Evolutionary conservation across 306 rosid genomes (phyloP).

Genomic region (Rubus idaeus): DNA sequence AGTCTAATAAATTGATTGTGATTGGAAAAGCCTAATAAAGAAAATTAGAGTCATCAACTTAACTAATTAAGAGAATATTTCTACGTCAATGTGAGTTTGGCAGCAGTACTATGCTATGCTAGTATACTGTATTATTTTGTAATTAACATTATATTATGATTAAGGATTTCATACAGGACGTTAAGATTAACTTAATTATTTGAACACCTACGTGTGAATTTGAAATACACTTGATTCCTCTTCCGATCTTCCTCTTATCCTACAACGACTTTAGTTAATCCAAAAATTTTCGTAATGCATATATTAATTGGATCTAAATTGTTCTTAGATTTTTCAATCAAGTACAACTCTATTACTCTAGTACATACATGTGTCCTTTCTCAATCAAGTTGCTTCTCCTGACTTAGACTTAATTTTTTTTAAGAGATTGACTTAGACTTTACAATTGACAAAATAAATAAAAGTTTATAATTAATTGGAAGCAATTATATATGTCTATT

Average conservation of each 20-base stretch:
- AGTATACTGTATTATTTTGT: neutral
- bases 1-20: too few relatives aligned
- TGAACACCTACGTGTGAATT: neutral
- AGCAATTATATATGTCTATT: too few relatives aligned
- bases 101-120: neutral
- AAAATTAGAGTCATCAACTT: too few relatives aligned
- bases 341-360: neutral
- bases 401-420: too few relatives aligned
- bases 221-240: neutral
- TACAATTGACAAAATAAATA: neutral
- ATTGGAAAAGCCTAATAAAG: too few relatives aligned
- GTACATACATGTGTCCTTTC: neutral
- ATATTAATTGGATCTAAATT: too few relatives aligned
- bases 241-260: neutral
- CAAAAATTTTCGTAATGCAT: neutral
- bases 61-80: neutral
- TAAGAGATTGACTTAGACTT: neutral
- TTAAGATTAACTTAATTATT: too few relatives aligned
- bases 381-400: neutral
- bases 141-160: too few relatives aligned
- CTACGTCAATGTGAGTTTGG: neutral
- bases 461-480: too few relatives aligned
- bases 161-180: too few relatives aligned
- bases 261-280: neutral
- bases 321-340: neutral